Conservation (phyloP, 1,139 yeast genomes). For the Sugiyamaella neomexicana region DNA sequence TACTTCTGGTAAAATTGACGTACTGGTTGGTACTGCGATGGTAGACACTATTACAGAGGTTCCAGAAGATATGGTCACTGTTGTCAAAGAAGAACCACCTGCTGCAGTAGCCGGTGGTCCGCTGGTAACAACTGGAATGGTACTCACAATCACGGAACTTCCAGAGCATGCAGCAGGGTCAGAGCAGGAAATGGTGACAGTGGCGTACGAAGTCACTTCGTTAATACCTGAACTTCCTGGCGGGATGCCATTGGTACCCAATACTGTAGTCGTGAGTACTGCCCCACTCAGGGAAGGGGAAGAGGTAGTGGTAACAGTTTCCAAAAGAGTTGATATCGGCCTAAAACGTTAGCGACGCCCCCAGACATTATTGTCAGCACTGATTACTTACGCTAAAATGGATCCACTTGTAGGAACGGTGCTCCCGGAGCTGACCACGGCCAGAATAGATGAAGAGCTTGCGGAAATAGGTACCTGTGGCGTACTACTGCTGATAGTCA, state of each 20-base stretch:
- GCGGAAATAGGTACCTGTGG: not conserved
- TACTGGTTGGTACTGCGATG: not conserved
- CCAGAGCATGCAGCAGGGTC: not conserved
- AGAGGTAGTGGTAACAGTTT: not conserved
- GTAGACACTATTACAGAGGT: not conserved
- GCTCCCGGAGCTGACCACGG: not conserved
- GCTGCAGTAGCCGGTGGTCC: not conserved
- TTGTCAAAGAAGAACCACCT: not conserved
- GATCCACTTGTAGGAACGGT: not conserved
- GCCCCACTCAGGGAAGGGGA: not conserved
- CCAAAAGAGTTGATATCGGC: not conserved
- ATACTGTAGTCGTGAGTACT: not conserved
- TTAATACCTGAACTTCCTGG: not conserved
- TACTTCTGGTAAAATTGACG: not conserved
- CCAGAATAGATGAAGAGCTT: not conserved
- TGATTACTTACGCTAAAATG: not conserved
- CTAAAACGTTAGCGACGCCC: not conserved
- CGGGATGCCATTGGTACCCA: not conserved
- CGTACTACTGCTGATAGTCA: not conserved
- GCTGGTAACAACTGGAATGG: not conserved
- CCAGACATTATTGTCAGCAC: not conserved
- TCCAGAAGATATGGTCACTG: slow-evolving; percentile 1
- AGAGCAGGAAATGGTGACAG: slow-evolving; percentile 14
- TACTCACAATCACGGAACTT: slow-evolving; percentile 3
- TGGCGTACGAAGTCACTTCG: not conserved